Conservation (phyloP, 345 rosid genomes). For the Citrus hindsii region DNA sequence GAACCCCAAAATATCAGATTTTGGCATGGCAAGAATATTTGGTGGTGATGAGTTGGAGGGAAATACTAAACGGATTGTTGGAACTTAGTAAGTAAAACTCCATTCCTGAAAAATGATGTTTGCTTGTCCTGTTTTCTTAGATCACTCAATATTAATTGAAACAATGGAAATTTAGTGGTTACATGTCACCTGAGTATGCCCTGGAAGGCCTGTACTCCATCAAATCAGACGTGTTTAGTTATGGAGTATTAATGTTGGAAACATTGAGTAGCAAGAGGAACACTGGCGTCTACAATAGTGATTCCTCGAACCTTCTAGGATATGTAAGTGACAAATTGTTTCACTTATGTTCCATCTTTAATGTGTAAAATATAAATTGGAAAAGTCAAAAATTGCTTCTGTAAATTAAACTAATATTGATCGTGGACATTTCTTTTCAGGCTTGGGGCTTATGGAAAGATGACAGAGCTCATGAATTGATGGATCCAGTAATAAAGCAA, state of each 20-base stretch:
- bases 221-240: conserved; percentile 12
- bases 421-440: neutral
- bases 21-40: conserved; percentile 53
- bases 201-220: neutral
- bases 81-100: conserved; percentile 39
- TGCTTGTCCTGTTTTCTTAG: neutral
- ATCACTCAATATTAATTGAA: too few relatives aligned
- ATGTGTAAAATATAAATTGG: too few relatives aligned
- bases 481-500: neutral
- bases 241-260: conserved; percentile 28
- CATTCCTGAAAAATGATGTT: neutral
- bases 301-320: conserved; percentile 24
- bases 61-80: conserved; percentile 38
- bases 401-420: neutral
- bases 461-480: neutral
- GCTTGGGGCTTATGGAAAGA: neutral
- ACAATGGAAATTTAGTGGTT: conserved; percentile 28
- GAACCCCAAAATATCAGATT: conserved; percentile 51
- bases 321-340: conserved; percentile 5
- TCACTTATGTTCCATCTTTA: neutral
- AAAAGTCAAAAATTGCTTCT: neutral
- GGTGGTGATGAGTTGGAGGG: conserved; percentile 36
- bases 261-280: conserved; percentile 44
- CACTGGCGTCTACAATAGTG: conserved; percentile 35
- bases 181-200: conserved; percentile 38